Conservation (phyloP, 306 rosid species). For the Hippophae tibetana region DNA sequence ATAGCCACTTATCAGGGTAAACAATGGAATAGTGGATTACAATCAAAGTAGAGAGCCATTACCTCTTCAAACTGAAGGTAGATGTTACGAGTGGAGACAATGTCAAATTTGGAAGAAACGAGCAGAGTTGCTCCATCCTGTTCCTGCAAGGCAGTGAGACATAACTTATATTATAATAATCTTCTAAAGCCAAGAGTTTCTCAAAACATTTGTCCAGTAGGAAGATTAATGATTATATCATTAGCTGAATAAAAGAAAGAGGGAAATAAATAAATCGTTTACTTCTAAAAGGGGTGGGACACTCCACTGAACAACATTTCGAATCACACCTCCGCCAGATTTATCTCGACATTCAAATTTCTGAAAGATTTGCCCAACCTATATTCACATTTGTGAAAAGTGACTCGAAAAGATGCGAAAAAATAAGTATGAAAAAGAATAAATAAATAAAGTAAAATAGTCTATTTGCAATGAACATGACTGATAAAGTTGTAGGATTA, state of each 20-base stretch:
- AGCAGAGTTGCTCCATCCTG: conserved; percentile 88
- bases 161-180: conserved; percentile 4
- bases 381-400: conserved; percentile 13
- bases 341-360: conserved; percentile 71
- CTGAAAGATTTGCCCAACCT: conserved; percentile 93
- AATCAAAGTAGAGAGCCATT: too few relatives aligned
- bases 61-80: conserved; percentile 91
- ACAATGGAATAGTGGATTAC: too few relatives aligned
- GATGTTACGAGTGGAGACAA: conserved; percentile 70
- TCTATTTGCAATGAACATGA: background rate
- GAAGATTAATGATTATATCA: background rate
- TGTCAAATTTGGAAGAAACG: conserved; percentile 71
- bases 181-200: conserved; percentile 5
- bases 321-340: conserved; percentile 48
- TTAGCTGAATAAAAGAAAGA: background rate
- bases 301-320: conserved; percentile 87
- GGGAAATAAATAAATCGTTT: conserved; percentile 17
- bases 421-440: background rate
- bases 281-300: conserved; percentile 79
- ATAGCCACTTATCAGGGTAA: too few relatives aligned
- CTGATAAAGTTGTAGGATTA: background rate
- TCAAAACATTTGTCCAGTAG: background rate
- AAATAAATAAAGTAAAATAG: background rate
- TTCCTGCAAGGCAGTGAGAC: conserved; percentile 44
- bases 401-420: conserved; percentile 1